A percentile compares a stretch with the other conserved stretches of the same genome.
These are phyloP conservation scores for Phaseolus coccineus DNA, from an alignment of 331 rosid genomes.

Conservation along the genomic window DNA sequence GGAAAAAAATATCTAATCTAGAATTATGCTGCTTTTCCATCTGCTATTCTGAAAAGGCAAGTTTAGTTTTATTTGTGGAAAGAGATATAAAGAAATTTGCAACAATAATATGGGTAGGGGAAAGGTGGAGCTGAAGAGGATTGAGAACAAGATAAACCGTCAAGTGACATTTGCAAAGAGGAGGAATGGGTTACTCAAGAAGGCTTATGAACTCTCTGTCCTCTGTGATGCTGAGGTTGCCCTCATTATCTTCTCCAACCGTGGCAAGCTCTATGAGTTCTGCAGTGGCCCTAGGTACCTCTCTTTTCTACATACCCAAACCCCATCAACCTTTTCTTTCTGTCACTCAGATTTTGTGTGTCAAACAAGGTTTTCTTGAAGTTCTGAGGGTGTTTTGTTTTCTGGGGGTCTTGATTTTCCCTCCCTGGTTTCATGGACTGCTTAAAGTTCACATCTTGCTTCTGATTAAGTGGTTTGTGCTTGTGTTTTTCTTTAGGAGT, in stretches of 20 bases:
- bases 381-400: neutral
- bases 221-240: slow-evolving; percentile 87
- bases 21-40: neutral
- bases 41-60: slow-evolving; percentile 40
- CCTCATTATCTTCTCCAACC: slow-evolving; percentile 73
- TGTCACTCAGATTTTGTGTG: neutral
- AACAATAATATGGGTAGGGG: slow-evolving; percentile 69
- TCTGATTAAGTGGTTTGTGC: neutral
- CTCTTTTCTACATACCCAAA: too few relatives aligned
- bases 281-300: slow-evolving; percentile 69
- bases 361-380: neutral
- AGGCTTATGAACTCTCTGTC: slow-evolving; percentile 82
- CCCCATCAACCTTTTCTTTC: neutral
- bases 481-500: slow-evolving; percentile 4
- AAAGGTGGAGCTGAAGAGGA: slow-evolving; percentile 83
- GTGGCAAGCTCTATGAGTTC: slow-evolving; percentile 81
- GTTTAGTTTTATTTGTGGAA: slow-evolving; percentile 15
- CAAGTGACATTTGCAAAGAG: slow-evolving; percentile 87
- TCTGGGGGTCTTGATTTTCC: slow-evolving; percentile 24
- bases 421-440: slow-evolving; percentile 16
- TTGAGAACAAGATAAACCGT: slow-evolving; percentile 78
- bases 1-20: neutral
- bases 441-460: slow-evolving; percentile 39
- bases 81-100: slow-evolving; percentile 10
- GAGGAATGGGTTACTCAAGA: slow-evolving; percentile 73